A percentile compares a stretch with the other conserved stretches of the same genome.
These are phyloP conservation scores for Penicillium sp. DNA, from an alignment of 2,329 filamentous ascomycete genomes.

Conservation along the genomic window DNA sequence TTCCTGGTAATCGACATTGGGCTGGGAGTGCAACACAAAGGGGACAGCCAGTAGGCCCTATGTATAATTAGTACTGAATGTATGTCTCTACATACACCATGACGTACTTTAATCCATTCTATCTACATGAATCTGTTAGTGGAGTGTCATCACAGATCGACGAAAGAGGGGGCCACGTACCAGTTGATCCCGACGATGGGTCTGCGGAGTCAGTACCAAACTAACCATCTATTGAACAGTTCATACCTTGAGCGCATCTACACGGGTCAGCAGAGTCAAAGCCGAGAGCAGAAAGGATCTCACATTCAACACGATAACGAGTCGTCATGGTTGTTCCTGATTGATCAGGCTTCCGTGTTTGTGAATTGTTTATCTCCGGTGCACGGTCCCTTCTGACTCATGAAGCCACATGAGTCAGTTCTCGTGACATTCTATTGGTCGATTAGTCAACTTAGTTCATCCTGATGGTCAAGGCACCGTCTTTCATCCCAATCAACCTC, in stretches of 20 bases:
- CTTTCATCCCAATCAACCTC: neutral
- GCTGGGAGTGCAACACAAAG: constrained; percentile 94
- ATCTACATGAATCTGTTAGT: constrained; percentile 42
- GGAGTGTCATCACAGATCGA: neutral
- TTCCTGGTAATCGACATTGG: constrained; percentile 78
- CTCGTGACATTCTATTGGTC: neutral
- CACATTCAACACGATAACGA: constrained; percentile 67
- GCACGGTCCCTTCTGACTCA: constrained; percentile 3
- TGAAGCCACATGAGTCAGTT: neutral
- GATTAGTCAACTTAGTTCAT: neutral
- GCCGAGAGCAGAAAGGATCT: constrained; percentile 29
- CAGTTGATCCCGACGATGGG: constrained; percentile 88
- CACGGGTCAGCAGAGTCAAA: constrained; percentile 11
- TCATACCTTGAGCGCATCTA: constrained; percentile 65
- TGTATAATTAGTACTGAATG: neutral
- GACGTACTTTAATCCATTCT: constrained; percentile 84
- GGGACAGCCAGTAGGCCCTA: constrained; percentile 82
- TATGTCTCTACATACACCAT: neutral
- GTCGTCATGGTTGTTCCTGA: constrained; percentile 43
- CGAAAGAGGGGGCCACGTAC: constrained; percentile 38
- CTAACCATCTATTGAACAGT: neutral
- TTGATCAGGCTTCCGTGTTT: neutral
- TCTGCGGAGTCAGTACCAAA: constrained; percentile 48
- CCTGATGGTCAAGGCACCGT: neutral
- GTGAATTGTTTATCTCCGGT: neutral